A percentile compares a stretch with the other conserved stretches of the same genome.
These are phyloP conservation scores for Malassezia globosa DNA, from an alignment of 1,284 basidiomycete genomes.

Conservation along the genomic window DNA sequence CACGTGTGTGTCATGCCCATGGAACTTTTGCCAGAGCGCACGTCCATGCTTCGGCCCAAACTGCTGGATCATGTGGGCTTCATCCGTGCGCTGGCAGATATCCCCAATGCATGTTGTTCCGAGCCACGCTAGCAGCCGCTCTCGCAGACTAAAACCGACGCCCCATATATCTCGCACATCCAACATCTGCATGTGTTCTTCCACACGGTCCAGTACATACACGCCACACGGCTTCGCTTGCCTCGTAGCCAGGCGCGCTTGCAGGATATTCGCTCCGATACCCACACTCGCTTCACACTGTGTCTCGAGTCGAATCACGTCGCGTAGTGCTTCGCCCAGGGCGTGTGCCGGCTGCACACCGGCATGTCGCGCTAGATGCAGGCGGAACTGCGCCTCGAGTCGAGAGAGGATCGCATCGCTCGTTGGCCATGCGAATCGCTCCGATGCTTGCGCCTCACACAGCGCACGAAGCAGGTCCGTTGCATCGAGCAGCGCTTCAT, in stretches of 20 bases:
- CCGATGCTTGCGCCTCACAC: background rate
- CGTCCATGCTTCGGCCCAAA: constrained; percentile 74
- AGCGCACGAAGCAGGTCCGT: constrained; percentile 46
- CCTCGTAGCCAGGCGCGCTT: constrained; percentile 81
- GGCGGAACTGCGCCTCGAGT: background rate
- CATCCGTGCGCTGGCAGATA: constrained; percentile 30
- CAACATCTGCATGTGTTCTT: constrained; percentile 59
- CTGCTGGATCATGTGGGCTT: constrained; percentile 50
- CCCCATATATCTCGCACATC: constrained; percentile 77
- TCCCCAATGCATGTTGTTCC: constrained; percentile 63
- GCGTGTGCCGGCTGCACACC: background rate
- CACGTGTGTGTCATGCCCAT: constrained; percentile 68
- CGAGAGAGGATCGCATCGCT: background rate
- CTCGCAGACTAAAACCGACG: constrained; percentile 56
- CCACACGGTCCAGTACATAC: constrained; percentile 58
- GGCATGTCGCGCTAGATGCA: background rate
- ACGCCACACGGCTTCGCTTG: constrained; percentile 79
- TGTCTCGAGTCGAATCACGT: constrained; percentile 63
- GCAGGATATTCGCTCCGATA: constrained; percentile 77
- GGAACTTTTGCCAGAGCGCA: constrained; percentile 67
- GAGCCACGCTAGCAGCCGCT: constrained; percentile 57
- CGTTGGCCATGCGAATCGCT: no score
- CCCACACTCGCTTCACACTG: constrained; percentile 74
- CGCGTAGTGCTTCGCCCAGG: constrained; percentile 64
- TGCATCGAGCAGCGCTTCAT: constrained; percentile 87